phyloP scores from a whole-genome alignment of 805 yeast genomes.

The Barnettozyma californica region DNA sequence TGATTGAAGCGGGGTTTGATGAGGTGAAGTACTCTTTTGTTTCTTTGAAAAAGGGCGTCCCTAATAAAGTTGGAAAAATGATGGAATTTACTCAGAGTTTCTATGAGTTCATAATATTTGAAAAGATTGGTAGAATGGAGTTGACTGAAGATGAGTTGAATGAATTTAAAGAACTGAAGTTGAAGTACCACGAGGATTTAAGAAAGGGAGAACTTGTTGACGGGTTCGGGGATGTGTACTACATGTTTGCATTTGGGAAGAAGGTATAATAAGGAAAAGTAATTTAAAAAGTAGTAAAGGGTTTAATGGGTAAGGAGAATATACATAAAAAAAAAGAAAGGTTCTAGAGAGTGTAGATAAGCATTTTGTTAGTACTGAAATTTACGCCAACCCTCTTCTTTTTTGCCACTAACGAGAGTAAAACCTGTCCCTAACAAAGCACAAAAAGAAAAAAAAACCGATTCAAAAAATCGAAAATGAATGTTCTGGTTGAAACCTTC shows the following conservation, averaged over 20 bases:
- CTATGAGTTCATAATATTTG: conserved; percentile 18
- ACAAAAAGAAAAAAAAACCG: conserved; percentile 1
- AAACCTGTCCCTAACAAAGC: conserved; percentile 9
- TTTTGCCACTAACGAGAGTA: conserved; percentile 3
- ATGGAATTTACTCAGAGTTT: conserved; percentile 20
- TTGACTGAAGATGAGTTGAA: conserved; percentile 13
- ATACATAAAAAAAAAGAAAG: no score
- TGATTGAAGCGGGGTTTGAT: conserved; percentile 21
- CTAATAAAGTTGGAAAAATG: conserved; percentile 18
- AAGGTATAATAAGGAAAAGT: conserved; percentile 6
- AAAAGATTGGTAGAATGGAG: conserved; percentile 13
- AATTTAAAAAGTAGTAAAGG: not conserved
- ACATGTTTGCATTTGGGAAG: conserved; percentile 19
- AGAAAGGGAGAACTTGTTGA: conserved; percentile 16
- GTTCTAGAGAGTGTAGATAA: not conserved
- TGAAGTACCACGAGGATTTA: conserved; percentile 18
- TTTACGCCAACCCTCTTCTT: not conserved
- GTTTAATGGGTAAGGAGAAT: not conserved
- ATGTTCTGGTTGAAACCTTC: not conserved
- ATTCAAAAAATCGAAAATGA: not conserved
- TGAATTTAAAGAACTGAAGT: conserved; percentile 15
- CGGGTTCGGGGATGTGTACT: conserved; percentile 22
- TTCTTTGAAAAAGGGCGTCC: conserved; percentile 18
- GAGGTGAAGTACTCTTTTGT: conserved; percentile 18
- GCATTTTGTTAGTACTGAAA: not conserved